A percentile compares a stretch with the other conserved stretches of the same genome.
Conservation (phyloP, 2,329 filamentous ascomycete genomes). For the Pyrenophora seminiperda region DNA sequence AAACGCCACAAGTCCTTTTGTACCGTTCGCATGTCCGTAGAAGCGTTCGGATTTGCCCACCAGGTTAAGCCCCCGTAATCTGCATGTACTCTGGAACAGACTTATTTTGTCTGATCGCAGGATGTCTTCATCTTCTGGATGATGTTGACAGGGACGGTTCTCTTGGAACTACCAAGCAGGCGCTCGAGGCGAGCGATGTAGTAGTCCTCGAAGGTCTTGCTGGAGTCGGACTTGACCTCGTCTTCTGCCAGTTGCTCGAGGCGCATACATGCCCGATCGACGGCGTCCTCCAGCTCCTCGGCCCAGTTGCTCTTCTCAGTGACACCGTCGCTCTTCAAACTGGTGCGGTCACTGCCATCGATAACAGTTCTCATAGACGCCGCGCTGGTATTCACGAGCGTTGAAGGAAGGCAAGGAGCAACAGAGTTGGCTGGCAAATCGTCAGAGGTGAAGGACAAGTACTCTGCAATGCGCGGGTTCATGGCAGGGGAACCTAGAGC, state of each 20-base stretch:
- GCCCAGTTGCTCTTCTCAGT: constrained; percentile 44
- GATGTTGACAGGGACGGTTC: constrained; percentile 27
- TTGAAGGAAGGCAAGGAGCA: constrained; percentile 22
- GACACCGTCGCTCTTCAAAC: constrained; percentile 33
- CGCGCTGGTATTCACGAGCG: constrained; percentile 18
- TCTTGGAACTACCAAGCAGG: constrained; percentile 23
- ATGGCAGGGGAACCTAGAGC: constrained; percentile 32
- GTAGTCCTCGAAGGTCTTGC: constrained; percentile 30
- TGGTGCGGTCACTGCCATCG: constrained; percentile 18
- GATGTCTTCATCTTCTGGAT: constrained; percentile 13
- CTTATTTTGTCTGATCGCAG: neutral
- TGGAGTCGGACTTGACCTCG: constrained; percentile 25
- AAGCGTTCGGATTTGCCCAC: neutral
- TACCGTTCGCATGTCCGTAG: neutral
- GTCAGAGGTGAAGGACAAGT: constrained; percentile 35
- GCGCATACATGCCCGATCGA: constrained; percentile 29
- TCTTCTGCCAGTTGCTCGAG: constrained; percentile 45
- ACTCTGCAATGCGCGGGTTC: constrained; percentile 39
- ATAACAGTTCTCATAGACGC: constrained; percentile 11
- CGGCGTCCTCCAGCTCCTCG: constrained; percentile 35
- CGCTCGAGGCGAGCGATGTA: constrained; percentile 33
- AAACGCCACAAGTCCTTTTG: neutral
- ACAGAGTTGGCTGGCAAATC: constrained; percentile 30
- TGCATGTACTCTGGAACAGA: neutral
- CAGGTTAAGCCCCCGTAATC: neutral